These are phyloP conservation scores for Psidium guajava DNA, from an alignment of 345 rosid genomes.

Conservation along the genomic window DNA sequence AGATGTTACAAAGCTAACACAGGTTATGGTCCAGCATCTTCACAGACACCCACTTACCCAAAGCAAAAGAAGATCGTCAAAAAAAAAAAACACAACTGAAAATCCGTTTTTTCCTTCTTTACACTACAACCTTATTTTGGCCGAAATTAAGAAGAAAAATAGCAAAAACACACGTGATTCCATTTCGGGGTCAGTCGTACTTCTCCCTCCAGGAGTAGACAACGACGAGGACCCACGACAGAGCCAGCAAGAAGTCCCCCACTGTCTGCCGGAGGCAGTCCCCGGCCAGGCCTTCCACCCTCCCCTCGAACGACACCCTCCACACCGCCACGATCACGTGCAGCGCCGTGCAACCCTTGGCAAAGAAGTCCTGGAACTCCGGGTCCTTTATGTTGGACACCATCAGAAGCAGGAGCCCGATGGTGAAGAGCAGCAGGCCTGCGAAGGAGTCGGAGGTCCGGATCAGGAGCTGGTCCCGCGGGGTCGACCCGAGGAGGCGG, in stretches of 20 bases:
- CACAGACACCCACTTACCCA: neutral
- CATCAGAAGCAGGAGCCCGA: conserved; percentile 58
- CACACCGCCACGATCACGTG: conserved; percentile 45
- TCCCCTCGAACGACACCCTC: conserved; percentile 49
- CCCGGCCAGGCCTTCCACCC: conserved; percentile 51
- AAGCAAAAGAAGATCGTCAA: neutral
- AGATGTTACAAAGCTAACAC: neutral
- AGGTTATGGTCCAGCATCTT: neutral
- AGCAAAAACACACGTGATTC: neutral
- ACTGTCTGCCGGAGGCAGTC: conserved; percentile 49
- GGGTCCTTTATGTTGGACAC: conserved; percentile 49
- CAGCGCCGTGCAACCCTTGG: conserved; percentile 49
- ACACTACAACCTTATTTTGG: neutral
- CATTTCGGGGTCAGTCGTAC: conserved; percentile 27
- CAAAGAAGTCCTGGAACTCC: conserved; percentile 52
- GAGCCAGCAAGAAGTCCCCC: conserved; percentile 40
- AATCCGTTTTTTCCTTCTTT: neutral
- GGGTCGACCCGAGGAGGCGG: conserved; percentile 53
- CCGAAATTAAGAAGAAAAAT: neutral
- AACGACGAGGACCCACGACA: conserved; percentile 63
- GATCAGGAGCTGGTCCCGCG: conserved; percentile 60
- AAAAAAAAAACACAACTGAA: neutral
- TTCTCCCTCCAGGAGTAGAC: conserved; percentile 71
- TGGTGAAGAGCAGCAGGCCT: conserved; percentile 47
- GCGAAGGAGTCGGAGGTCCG: conserved; percentile 67